Base-by-base conservation (phyloP, 495 filamentous ascomycete genomes). In the Tetracladium setigerum region DNA sequence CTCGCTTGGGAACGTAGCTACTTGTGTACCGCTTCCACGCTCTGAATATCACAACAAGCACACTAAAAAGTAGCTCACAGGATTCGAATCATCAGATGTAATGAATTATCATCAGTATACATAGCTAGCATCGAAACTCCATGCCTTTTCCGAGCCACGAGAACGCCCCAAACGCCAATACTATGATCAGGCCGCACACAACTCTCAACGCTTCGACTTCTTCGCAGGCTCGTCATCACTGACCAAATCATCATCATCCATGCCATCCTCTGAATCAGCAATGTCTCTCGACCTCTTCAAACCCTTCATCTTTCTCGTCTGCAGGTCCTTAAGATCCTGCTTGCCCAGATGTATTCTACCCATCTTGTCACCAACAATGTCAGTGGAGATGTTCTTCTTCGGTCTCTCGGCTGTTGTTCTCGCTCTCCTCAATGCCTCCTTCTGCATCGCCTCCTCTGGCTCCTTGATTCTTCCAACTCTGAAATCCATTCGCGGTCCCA, bases 221-320 rank as follows among this genome's bases (percentile, higher is more conserved):
- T 56, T 54, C 7, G 43, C 40, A 8, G 47, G 39, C 44, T 59
- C 57, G 13, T 59, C 57, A 15, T 56, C 57, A 47, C 57, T 59
- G 14, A 59, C 33, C 8, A 50, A 17, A 52, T 54, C 57, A 13
- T 53, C 57, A 31, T 49, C 41, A 47, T 70, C 66, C n/a, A 64
- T 68, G 41, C 75, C 77, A 36, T 66, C 68, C 22, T 66, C 72
- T 8, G 44, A 48, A 17, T 67, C 72, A 2, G 71, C 79, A 16
- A 78, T 72, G 49, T 80, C 78, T 15, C 82, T 67, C 19, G 75
- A 74, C 41, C 94, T 73, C 78, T 97, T 97, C 53, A 98, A 65
- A 48, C 92, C 92, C 80, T 98, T 98, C 90, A 98, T 96, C 82
- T 98, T 98, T 60, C 92, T 78, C 38, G 88, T 95, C 78, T 97